Evolutionary conservation across 768 basidiomycete species (phyloP), one percentile per base, ranked within the genome.

Genomic region (Cystobasidium tubakii): DNA sequence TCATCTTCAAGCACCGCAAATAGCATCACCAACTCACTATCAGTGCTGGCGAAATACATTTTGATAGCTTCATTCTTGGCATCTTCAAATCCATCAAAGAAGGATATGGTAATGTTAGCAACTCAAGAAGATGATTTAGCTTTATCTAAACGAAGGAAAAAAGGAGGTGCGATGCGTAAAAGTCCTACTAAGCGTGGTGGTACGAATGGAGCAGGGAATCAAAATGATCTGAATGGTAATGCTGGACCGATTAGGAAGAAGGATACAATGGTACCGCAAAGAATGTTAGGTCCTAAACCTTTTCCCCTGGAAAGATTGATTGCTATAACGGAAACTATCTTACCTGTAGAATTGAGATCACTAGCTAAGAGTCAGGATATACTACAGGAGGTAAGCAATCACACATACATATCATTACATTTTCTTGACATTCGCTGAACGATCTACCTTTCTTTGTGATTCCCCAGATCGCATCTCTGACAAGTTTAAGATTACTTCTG

Each of bases 121-220:
- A 60, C 54, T 36, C 7, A 60, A 29, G 69, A 71, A 33, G 69
- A 71, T 39, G 69, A 71, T 29, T 27, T 71, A 31, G 2, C 25
- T 36, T 55, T 53, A 23, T 29, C 34, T 9, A 31, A 55, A 34
- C 29, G 29, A 23, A 71, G 53, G 36, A 71, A 71, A 55, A 71
- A 71, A 46, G 69, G 69, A 33, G 69, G 69, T 62, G 69, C 50
- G 3, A 60, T 55, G 17, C 53, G 69, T 36, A 71, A 71, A 55
- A 57, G 46, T 23, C 69, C 69, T 27, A 54, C 25, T 31, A 67
- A 67, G 33, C 42, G 66, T 17, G 23, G 46, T 46, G 23, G 3
- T 10, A 31, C 15, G 3, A 43, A 17, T 60, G 57, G 21, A n/a
- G 53, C 6, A 7, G 53, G n/a, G 21, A 29, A 54, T 54, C 4